Conservation (phyloP, 1,284 basidiomycete species). For the Ceratobasidium sp. region DNA sequence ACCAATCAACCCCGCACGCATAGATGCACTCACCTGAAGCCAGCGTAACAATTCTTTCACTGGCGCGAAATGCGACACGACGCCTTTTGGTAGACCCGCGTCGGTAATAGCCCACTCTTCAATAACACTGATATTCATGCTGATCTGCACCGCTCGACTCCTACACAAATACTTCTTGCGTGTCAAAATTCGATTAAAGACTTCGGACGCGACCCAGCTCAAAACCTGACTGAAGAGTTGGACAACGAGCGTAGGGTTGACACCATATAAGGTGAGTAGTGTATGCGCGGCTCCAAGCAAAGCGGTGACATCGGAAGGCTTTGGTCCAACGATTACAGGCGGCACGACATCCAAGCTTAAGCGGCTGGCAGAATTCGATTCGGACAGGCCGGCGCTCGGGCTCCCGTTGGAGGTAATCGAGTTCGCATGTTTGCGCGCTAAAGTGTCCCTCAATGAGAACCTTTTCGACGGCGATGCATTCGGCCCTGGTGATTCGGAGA, state of each 20-base stretch:
- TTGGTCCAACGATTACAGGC: conserved; percentile 53
- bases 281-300: conserved; percentile 92
- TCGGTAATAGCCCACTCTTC: conserved; percentile 90
- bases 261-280: conserved; percentile 86
- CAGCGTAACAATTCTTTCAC: conserved; percentile 88
- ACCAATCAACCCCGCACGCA: conserved; percentile 36
- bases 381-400: neutral
- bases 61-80: conserved; percentile 86
- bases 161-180: conserved; percentile 95
- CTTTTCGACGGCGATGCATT: conserved; percentile 9
- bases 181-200: conserved; percentile 93
- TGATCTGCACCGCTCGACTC: conserved; percentile 90
- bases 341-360: conserved; percentile 24
- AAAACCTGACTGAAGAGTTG: conserved; percentile 97
- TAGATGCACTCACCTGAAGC: conserved; percentile 74
- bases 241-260: conserved; percentile 90
- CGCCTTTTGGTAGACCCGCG: conserved; percentile 83
- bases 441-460: conserved; percentile 34
- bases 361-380: conserved; percentile 23
- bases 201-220: conserved; percentile 92
- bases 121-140: conserved; percentile 86
- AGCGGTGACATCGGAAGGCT: conserved; percentile 78
- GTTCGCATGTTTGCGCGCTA: conserved; percentile 27
- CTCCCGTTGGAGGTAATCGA: conserved; percentile 1
- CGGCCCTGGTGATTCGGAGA: conserved; percentile 20